These are phyloP conservation scores for Kluyveromyces sp. DNA, from an alignment of 1,139 yeast genomes.

Conservation along the genomic window DNA sequence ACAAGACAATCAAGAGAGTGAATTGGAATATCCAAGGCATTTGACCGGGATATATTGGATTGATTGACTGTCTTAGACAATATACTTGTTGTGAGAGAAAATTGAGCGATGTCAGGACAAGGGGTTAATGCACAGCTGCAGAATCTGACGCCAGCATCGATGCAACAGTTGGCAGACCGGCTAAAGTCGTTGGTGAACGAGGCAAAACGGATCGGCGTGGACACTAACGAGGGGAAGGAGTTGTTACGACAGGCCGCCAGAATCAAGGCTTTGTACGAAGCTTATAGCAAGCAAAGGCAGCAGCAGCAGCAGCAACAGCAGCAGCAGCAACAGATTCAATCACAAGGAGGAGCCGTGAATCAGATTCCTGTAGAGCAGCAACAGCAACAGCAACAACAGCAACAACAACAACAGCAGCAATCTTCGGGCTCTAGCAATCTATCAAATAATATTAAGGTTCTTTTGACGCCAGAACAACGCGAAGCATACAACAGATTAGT, in stretches of 20 bases:
- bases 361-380: constrained; percentile 2
- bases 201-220: constrained; percentile 49
- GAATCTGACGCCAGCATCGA: constrained; percentile 11
- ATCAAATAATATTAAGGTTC: constrained; percentile 17
- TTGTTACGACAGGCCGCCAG: constrained; percentile 62
- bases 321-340: constrained; percentile 12
- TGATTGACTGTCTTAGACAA: background rate
- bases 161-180: constrained; percentile 52
- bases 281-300: constrained; percentile 24
- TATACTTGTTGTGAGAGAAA: background rate
- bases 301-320: constrained; percentile 20
- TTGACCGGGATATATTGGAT: background rate
- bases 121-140: constrained; percentile 8
- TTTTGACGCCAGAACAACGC: constrained; percentile 27
- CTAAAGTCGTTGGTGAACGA: constrained; percentile 56
- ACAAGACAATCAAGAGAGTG: background rate
- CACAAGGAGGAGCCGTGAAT: constrained; percentile 30
- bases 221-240: constrained; percentile 62
- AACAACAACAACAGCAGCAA: constrained; percentile 13
- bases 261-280: constrained; percentile 34
- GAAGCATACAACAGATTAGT: constrained; percentile 26
- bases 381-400: constrained; percentile 16
- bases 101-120: constrained; percentile 3
- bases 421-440: constrained; percentile 7
- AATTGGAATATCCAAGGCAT: background rate